A percentile compares a stretch with the other conserved stretches of the same genome.
These are phyloP conservation scores for Macadamia tetraphylla DNA, from an alignment of 164 flowering plant genomes.

Conservation along the genomic window DNA sequence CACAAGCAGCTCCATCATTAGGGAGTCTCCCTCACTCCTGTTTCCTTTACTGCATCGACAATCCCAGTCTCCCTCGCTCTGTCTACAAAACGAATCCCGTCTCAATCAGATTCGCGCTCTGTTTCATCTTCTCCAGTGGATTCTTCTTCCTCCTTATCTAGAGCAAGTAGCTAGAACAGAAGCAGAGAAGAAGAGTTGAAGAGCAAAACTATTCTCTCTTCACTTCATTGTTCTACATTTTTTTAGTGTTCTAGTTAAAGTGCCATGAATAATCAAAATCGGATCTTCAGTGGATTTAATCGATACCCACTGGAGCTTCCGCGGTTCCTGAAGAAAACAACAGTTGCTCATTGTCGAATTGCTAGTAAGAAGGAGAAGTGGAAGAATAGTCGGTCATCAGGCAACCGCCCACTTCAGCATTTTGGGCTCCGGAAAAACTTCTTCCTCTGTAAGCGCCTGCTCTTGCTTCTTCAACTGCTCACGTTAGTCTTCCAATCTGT, in stretches of 20 bases:
- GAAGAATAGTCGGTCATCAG: slow-evolving; percentile 3
- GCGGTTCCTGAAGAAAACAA: slow-evolving; percentile 1
- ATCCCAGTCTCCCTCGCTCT: slow-evolving; percentile 1
- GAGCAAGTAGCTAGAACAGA: background rate
- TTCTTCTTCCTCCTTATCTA: too few species aligned
- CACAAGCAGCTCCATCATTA: slow-evolving; percentile 3
- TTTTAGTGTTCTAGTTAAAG: background rate
- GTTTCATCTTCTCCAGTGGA: background rate
- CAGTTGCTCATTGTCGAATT: slow-evolving; percentile 1
- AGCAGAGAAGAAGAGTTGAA: background rate
- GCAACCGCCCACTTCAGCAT: background rate
- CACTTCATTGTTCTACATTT: background rate
- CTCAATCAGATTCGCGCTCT: background rate
- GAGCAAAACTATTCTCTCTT: background rate
- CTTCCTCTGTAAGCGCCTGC: background rate
- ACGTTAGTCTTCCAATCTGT: slow-evolving; percentile 16
- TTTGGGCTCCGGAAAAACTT: slow-evolving; percentile 1
- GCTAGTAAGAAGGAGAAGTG: slow-evolving; percentile 9
- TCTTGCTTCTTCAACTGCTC: slow-evolving; percentile 26
- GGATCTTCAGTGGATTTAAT: background rate
- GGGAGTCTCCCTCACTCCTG: too few species aligned
- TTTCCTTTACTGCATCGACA: too few species aligned
- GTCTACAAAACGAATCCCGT: slow-evolving; percentile 6
- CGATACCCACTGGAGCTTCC: slow-evolving; percentile 8
- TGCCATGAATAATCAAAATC: slow-evolving; percentile 12